Evolutionary conservation across 2,329 filamentous ascomycete genomes (phyloP), one percentile per base, ranked within the genome.

Genomic region (Microsporum canis): DNA sequence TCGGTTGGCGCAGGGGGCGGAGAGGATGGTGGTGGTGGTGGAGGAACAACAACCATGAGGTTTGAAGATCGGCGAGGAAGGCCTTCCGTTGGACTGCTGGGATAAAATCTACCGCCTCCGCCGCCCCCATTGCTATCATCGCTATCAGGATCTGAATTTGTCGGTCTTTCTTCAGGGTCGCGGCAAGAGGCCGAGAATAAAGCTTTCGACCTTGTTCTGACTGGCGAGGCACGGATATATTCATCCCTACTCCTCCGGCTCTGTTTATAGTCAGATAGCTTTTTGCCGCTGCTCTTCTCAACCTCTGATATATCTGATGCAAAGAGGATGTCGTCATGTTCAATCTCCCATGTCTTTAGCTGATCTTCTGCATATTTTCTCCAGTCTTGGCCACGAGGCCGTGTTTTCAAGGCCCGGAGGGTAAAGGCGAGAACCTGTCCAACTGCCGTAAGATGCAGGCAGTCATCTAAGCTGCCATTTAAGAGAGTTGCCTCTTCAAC

Each of bases 391-490:
- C 59, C 55, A 36, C 55, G 62, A 10, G 57, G 63, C 47, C 53
- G 56, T 31, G 63, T 66, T 56, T 61, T 41, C 49, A 73, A 57
- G 39, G 70, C 68, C 34, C 62, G 62, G 12, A 73, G 62, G 58
- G 66, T 68, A 60, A 73, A 73, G 23, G 68, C 68, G 1, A 71
- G 57, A 29, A 72, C 63, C 63, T 73, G 69, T 17, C 66, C 66
- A 12, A 72, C 63, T 2, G 69, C 68, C 23, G 70, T 73, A 8
- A 67, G 62, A 67, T 72, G 66, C 38, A 72, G 29, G 23, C 29
- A 41, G 23, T 55, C 61, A 43, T 43, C 27, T 45, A 34, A n/a
- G 12, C 17, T n/a, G 43, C 39, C 57, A 14, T 29, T 61, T 66
- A 61, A 68, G 60, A 65, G 65, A 41, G 63, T 70, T 51, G 62